Evolutionary conservation across 345 rosid species (phyloP), one percentile per base, ranked within the genome.

Genomic region (Ceriops tagal): DNA sequence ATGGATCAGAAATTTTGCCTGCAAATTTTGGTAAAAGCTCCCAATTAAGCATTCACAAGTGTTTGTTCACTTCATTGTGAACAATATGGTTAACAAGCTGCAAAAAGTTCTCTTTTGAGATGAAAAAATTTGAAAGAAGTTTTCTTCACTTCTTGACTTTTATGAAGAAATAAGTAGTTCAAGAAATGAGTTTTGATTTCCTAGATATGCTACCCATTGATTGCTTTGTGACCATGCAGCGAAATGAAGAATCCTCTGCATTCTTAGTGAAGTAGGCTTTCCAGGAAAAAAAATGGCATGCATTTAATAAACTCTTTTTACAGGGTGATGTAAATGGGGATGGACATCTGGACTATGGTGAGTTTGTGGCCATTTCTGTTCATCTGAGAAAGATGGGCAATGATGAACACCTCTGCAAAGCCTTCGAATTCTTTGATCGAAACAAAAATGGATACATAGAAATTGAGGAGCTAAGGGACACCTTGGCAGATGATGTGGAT

Each of bases 301-400:
- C 55, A 47, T 10, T 24, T 53, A 31, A 61, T 22, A 22, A 26
- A 13, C 28, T 62, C 28, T 22, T 15, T 68, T 39, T 43, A 49
- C 74, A 77, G 80, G 77, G 80, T 63, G 80, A 77, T 47, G 37
- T 68, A 47, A 77, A 77, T 65, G 51, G 67, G 21, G 80, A 77
- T 59, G 80, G 80, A 1, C 62, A 68, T 65, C 58, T 77, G 47
- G 80, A 77, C 63, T 72, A 72, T 37, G 76, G 67, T 7, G 80
- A 77, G 53, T 77, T 72, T 53, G 64, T 77, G 16, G 64, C 77
- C 58, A 77, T 77, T 28, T 63, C 77, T 8, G 77, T 77, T 64
- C 80, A 77, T 69, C 63, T 77, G 32, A 72, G 30, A 69, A 77
- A 64, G 58, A 77, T 77, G 73, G 80, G 77, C 7, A 68, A 72